Base-by-base conservation (phyloP, 169 alveolate genomes). In the Neospora caninum region DNA sequence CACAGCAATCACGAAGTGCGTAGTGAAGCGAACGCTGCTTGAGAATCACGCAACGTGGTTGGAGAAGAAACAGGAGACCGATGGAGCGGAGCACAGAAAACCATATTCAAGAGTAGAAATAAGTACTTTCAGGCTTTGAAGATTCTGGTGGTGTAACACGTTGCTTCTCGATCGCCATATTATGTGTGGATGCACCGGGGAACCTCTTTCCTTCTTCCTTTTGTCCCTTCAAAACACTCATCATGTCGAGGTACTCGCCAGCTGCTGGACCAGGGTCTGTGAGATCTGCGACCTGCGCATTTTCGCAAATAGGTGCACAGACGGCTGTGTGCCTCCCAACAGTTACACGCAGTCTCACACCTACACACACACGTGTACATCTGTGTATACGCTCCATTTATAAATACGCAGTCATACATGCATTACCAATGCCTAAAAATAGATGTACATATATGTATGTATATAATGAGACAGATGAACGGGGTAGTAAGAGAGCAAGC, bases 241-340 rank as follows among this genome's bases (percentile, higher is more conserved):
- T 39, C 70, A 41, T 54, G 49, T 82, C 73, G 78, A 67, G 87
- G 67, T 92, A 92, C 36, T 92, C 92, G n/a, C 22, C 29, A 18
- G 92, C 45, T 39, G 78, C 31, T n/a, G 94, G 92, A 39, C 92
- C 92, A 69, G 92, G 92, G 82, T 92, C 92, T 0, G 88, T 13
- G 39, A 92, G 38, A 45, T 91, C 94, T 53, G 82, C 83, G 67
- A 82, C 89, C 89, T 82, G 41, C 70, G 29, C 78, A 64, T 49
- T 13, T 49, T 49, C 58, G 58, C 58, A 49, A 0, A 49, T 49
- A 22, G 9, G 18, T 49, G 58, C 58, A 49, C 18, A 22, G 9
- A 49, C 27, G 58, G 58, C 27, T 49, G 18, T 49, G 18, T 49
- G 58, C 6, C 58, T 49, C 58, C 58, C 58, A 22, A 22, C 58